Base-by-base conservation (phyloP, 2,329 filamentous ascomycete species). In the Cytospora paraplurivora region DNA sequence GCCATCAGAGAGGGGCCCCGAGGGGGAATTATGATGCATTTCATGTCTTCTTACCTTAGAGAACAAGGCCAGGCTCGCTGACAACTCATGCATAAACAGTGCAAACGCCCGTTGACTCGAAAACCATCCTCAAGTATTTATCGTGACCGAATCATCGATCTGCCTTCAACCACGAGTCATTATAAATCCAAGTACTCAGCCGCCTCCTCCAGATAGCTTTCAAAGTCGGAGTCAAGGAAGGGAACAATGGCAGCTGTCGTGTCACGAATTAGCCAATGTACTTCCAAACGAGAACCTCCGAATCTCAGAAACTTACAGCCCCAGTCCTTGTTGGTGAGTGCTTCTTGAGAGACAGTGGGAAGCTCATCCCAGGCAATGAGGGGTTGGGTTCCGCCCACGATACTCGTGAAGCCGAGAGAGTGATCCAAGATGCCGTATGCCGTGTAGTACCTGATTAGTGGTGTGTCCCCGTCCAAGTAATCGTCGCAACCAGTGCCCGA, bases 291-390 rank as follows among this genome's bases (percentile, higher is more conserved):
- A 11, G 8, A 11, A 11, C 2, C 11, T 8, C 50, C 27, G 50
- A 27, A 1, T 35, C 3, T 15, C 19, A 7, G 13, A 17, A 13
- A 53, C 60, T 38, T 56, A 61, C 58, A 21, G 2, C 78, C 78
- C 69, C 79, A 81, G 65, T 79, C 72, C 5, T 76, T 71, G 35
- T 72, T 72, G 41, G 68, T 64, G 4, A 81, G 70, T 0, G 76
- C 78, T 15, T 67, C 71, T 54, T 72, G 70, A 10, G 76, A 73
- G 11, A 68, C 73, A 1, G 69, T 58, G 2, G 76, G 68, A 64
- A 81, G 69, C n/a, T 66, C 70, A 66, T 81, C 79, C 79, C 79
- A 81, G 7, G 77, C 76, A 56, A 79, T 71, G 41, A 82, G 66
- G 1, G 75, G 75, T 67, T 78, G 76, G n/a, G 70, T 69, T 3